Percentiles rank a stretch among this genome's conserved stretches.
Evolutionary conservation across 108 stramenopile genomes (phyloP).

Genomic region (Schizochytrium sp.): DNA sequence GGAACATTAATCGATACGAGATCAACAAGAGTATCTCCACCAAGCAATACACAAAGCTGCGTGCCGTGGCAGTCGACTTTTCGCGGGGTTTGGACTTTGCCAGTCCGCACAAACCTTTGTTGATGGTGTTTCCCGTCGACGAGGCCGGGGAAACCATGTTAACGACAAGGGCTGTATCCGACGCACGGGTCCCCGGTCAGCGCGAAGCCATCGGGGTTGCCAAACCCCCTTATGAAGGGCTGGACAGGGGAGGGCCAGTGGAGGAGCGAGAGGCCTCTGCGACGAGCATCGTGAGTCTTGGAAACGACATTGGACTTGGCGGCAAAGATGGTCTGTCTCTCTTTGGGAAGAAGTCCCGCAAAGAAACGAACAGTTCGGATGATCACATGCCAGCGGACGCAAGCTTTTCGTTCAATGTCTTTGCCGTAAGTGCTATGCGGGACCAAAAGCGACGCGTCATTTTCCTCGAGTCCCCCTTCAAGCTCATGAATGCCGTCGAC

Average conservation of each 20-base stretch:
- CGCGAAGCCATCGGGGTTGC: background rate
- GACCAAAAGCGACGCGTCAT: background rate
- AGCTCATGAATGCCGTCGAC: background rate
- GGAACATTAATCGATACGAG: background rate
- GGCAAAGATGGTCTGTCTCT: background rate
- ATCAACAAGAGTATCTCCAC: slow-evolving; percentile 2
- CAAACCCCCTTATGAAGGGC: background rate
- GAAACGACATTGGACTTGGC: no score
- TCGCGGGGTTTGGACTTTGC: background rate
- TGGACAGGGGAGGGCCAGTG: no score
- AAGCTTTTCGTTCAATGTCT: background rate
- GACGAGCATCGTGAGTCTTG: no score
- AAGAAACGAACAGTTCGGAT: background rate
- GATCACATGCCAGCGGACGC: background rate
- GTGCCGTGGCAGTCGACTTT: slow-evolving; percentile 1
- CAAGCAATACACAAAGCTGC: background rate
- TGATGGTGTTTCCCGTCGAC: background rate
- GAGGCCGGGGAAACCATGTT: background rate
- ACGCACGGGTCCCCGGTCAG: background rate
- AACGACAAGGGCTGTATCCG: background rate
- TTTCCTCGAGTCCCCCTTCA: background rate
- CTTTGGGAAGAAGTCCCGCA: background rate
- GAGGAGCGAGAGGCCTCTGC: no score
- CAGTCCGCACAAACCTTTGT: background rate
- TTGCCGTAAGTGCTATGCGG: background rate